A percentile compares a stretch with the other conserved stretches of the same genome.
Evolutionary conservation across 495 filamentous ascomycete species (phyloP).

Genomic region (Pyronema domesticum): DNA sequence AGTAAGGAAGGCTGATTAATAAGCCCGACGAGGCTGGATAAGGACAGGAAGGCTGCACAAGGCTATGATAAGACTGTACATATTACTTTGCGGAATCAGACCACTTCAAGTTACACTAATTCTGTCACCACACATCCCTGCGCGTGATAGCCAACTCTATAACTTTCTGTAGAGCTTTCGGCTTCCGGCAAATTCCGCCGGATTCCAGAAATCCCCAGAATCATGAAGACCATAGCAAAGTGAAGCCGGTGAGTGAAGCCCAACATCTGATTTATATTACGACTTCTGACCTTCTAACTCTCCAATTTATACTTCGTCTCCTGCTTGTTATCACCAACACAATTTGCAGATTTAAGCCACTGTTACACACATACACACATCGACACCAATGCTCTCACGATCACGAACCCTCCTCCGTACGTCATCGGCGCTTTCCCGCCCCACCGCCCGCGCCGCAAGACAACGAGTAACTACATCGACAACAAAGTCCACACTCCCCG

Average conservation of each 20-base stretch:
- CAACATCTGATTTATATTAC: not conserved
- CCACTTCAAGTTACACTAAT: too few relatives aligned
- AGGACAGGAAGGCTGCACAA: too few relatives aligned
- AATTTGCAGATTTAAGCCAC: too few relatives aligned
- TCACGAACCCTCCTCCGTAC: conserved; percentile 1
- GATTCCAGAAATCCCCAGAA: not conserved
- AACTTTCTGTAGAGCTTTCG: too few relatives aligned
- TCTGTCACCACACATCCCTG: too few relatives aligned
- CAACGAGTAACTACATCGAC: not conserved
- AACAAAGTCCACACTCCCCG: not conserved
- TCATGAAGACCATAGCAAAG: not conserved
- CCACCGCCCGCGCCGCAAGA: not conserved
- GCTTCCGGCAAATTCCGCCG: not conserved
- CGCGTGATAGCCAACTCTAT: too few relatives aligned
- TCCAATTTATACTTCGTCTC: not conserved
- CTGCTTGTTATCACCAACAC: not conserved
- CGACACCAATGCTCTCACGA: conserved; percentile 13
- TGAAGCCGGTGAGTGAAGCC: too few relatives aligned
- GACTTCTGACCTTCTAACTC: not conserved
- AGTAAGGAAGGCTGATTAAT: too few relatives aligned
- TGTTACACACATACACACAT: not conserved
- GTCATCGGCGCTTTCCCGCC: not conserved
- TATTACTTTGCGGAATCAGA: too few relatives aligned
- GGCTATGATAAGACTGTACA: too few relatives aligned
- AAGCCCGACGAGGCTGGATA: too few relatives aligned